phyloP scores from a whole-genome alignment of 2,329 filamentous ascomycete genomes.

The Remersonia thermophila region DNA sequence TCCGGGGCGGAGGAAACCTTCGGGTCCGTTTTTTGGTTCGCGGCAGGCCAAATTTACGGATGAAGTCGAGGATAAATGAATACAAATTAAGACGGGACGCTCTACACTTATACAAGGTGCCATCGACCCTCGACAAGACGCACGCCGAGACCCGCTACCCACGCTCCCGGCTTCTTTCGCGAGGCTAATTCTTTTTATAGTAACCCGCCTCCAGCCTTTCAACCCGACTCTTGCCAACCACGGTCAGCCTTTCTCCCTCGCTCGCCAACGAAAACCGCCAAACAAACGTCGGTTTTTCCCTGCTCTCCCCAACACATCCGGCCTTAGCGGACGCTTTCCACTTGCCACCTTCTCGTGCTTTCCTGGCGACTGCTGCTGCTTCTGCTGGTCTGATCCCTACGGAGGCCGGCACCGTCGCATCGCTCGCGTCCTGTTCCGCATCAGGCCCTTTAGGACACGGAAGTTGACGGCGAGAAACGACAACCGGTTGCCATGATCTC shows the following conservation, averaged over 20 bases:
- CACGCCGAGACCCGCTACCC: conserved; percentile 12
- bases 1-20: no score
- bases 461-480: no score
- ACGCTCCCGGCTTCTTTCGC: conserved; percentile 7
- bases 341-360: no score
- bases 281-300: no score
- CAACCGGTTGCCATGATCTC: no score
- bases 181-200: conserved; percentile 19
- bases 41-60: conserved; percentile 27
- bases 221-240: conserved; percentile 4
- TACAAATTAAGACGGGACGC: conserved; percentile 28
- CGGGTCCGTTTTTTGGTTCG: conserved; percentile 11
- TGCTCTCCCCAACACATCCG: no score
- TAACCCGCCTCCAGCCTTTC: conserved; percentile 9
- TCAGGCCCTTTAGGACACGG: no score
- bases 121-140: conserved; percentile 9
- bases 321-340: no score
- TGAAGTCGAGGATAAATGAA: conserved; percentile 34
- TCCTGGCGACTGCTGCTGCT: no score
- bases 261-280: no score
- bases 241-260: no score
- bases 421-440: no score
- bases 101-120: conserved; percentile 19
- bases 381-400: neutral
- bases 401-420: neutral